A percentile compares a stretch with the other conserved stretches of the same genome.
Conservation (phyloP, 1,139 yeast genomes). For the Yamadazyma jaroonii region DNA sequence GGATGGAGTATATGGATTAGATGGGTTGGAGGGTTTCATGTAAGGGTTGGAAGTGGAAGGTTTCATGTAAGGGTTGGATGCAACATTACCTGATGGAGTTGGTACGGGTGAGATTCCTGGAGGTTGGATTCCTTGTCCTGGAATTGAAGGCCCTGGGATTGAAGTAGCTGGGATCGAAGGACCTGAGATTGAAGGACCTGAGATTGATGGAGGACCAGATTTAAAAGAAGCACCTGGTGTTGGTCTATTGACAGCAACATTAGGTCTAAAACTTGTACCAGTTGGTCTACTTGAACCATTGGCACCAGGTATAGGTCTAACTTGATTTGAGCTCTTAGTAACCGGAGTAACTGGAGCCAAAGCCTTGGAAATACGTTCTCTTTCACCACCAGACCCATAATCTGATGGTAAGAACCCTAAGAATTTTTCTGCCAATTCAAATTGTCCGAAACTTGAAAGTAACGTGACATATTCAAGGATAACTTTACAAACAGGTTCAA, state of each 20-base stretch:
- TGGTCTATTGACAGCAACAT: neutral
- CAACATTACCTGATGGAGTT: too few relatives aligned
- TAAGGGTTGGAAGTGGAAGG: slow-evolving; percentile 5
- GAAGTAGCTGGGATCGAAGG: too few relatives aligned
- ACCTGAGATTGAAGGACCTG: too few relatives aligned
- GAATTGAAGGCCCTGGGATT: too few relatives aligned
- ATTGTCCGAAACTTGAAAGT: slow-evolving; percentile 80
- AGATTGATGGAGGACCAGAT: too few relatives aligned
- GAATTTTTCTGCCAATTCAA: slow-evolving; percentile 74
- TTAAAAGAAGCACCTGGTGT: neutral
- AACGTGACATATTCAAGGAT: slow-evolving; percentile 77
- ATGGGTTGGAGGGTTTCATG: slow-evolving; percentile 4
- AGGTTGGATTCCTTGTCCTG: too few relatives aligned
- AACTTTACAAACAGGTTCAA: slow-evolving; percentile 54
- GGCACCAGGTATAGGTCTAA: too few relatives aligned
- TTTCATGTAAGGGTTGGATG: neutral
- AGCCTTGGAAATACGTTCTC: slow-evolving; percentile 76
- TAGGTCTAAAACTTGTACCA: too few relatives aligned
- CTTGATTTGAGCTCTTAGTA: too few relatives aligned
- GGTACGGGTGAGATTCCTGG: too few relatives aligned
- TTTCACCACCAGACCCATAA: slow-evolving; percentile 48
- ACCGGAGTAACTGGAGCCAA: neutral
- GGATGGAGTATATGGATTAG: slow-evolving; percentile 15
- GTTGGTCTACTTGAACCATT: too few relatives aligned
- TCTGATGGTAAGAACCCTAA: slow-evolving; percentile 67